These are phyloP conservation scores for Suillus variegatus DNA, from an alignment of 768 basidiomycete genomes.

Conservation along the genomic window DNA sequence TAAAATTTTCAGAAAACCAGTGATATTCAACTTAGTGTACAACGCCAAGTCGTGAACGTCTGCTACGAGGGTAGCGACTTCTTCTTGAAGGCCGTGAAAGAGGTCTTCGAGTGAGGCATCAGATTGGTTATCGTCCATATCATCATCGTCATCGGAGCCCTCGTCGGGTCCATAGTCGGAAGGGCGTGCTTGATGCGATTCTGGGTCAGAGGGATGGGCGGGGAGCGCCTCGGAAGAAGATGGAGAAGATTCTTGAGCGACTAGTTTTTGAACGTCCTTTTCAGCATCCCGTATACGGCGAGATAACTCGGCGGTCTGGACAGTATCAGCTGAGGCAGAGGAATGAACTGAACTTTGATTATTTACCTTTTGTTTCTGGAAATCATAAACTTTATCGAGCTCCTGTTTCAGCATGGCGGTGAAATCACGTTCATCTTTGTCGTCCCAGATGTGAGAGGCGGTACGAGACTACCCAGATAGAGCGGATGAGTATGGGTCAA, in stretches of 20 bases:
- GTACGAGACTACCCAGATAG: conserved; percentile 45
- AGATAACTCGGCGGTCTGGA: conserved; percentile 79
- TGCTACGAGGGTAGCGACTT: conserved; percentile 92
- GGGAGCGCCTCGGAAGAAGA: conserved; percentile 25
- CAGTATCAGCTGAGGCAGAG: conserved; percentile 4
- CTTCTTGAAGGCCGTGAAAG: conserved; percentile 88
- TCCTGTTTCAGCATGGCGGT: conserved; percentile 77
- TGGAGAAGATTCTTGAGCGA: conserved; percentile 50
- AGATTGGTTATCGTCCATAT: conserved; percentile 51
- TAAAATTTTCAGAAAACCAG: conserved; percentile 97
- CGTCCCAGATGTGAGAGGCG: conserved; percentile 63
- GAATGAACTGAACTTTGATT: not conserved
- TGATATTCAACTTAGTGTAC: conserved; percentile 96
- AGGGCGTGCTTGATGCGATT: conserved; percentile 51
- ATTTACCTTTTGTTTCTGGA: conserved; percentile 84
- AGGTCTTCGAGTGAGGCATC: conserved; percentile 80
- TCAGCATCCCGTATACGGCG: conserved; percentile 82
- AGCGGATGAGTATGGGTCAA: not conserved
- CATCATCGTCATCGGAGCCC: conserved; percentile 58
- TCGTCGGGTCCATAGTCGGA: conserved; percentile 56
- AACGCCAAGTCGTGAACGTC: conserved; percentile 90
- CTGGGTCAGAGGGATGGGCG: conserved; percentile 44
- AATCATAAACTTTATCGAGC: conserved; percentile 92
- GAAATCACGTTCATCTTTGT: conserved; percentile 82
- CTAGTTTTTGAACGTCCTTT: conserved; percentile 75